Evolutionary conservation across 257 asterid genomes (phyloP).

Genomic region (Nicotiana attenuata): DNA sequence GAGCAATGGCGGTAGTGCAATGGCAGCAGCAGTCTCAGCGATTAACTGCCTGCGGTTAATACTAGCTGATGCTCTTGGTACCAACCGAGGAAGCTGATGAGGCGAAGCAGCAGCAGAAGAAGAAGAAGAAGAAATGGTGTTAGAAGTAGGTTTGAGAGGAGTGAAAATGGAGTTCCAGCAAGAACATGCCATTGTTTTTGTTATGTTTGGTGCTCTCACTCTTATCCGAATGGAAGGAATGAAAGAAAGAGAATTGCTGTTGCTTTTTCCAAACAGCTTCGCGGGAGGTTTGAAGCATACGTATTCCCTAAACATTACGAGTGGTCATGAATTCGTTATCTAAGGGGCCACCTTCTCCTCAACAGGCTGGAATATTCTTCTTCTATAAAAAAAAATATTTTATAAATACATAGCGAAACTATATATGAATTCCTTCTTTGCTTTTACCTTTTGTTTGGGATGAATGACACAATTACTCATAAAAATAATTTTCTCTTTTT

Average conservation of each 20-base stretch:
- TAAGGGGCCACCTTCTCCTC: neutral
- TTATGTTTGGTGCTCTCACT: neutral
- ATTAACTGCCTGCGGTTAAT: constrained; percentile 55
- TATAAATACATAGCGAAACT: no score
- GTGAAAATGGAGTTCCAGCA: constrained; percentile 1
- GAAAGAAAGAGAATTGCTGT: neutral
- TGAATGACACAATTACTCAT: no score
- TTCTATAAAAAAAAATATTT: no score
- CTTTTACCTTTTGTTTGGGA: no score
- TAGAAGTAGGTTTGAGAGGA: neutral
- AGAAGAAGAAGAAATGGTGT: no score
- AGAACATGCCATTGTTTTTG: constrained; percentile 6
- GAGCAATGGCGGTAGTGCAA: constrained; percentile 31
- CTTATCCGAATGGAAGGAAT: constrained; percentile 6
- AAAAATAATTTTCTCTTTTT: no score
- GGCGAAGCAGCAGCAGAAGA: no score
- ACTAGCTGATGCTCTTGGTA: neutral
- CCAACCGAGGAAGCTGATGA: neutral
- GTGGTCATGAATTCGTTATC: constrained; percentile 1
- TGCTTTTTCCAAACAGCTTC: constrained; percentile 4
- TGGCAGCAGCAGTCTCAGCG: constrained; percentile 41
- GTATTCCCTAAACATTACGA: neutral
- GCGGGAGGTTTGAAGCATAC: constrained; percentile 13
- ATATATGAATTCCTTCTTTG: no score
- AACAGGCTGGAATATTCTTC: neutral